These are phyloP conservation scores for Penicillium sp. DNA, from an alignment of 2,329 filamentous ascomycete species.

Conservation along the genomic window DNA sequence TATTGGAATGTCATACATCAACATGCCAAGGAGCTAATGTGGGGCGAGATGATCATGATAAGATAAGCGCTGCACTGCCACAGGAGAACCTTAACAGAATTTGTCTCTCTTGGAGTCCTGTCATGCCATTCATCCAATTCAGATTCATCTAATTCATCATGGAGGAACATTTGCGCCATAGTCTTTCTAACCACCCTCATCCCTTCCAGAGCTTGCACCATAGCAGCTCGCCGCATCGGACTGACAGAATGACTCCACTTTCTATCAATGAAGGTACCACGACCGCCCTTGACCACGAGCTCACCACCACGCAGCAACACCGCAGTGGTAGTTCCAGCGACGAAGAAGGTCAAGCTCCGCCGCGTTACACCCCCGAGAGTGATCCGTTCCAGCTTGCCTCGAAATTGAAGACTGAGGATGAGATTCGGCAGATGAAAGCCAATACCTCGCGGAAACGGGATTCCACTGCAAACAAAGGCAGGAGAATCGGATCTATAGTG, in stretches of 20 bases:
- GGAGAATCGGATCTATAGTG: constrained; percentile 15
- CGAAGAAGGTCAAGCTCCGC: constrained; percentile 48
- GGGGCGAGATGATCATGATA: neutral
- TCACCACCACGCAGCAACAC: constrained; percentile 22
- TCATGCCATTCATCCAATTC: neutral
- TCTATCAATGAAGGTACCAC: constrained; percentile 37
- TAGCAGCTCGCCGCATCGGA: constrained; percentile 21
- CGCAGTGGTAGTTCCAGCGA: constrained; percentile 32
- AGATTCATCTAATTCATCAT: constrained; percentile 14
- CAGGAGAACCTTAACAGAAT: neutral
- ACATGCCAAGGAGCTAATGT: neutral
- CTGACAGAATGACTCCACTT: constrained; percentile 20
- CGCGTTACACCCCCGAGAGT: constrained; percentile 60
- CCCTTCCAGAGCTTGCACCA: constrained; percentile 25
- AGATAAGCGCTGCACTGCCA: constrained; percentile 3
- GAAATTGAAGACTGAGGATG: constrained; percentile 71
- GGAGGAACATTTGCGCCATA: constrained; percentile 32
- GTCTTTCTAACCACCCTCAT: constrained; percentile 28
- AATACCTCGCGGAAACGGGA: constrained; percentile 74
- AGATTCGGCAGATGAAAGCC: constrained; percentile 74
- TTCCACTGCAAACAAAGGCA: constrained; percentile 4
- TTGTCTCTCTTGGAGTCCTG: constrained; percentile 2
- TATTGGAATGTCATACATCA: neutral
- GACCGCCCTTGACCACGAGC: constrained; percentile 43
- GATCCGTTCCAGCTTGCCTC: constrained; percentile 80